Evolutionary conservation across 2,329 filamentous ascomycete species (phyloP), one percentile per base, ranked within the genome.

Genomic region (Juglanconis juglandina): DNA sequence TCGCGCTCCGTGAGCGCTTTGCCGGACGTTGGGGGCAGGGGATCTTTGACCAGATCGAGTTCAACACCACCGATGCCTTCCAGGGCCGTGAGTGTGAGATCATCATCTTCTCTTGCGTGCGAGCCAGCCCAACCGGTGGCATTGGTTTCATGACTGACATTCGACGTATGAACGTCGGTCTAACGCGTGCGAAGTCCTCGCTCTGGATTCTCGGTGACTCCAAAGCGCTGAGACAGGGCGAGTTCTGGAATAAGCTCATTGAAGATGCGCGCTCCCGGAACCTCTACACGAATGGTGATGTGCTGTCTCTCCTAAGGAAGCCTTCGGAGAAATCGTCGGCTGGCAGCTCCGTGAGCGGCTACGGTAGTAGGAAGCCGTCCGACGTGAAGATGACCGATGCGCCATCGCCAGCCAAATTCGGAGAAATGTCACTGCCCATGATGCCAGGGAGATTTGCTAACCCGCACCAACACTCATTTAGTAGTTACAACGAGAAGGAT

Each of bases 71-170:
- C 0, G 95, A 99, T 76, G 96, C 95, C 17, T 99, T 97, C 73
- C 95, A 99, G 73, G 95, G 95, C 64, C 87, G 96, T 66, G 95
- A 99, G 75, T 95, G 92, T 69, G 95, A 99, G 71, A 89, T 99
- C 64, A 98, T 99, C 73, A 98, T 99, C 65, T 99, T 99, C 78
- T 98, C 95, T 46, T 99, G 96, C 74, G 95, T 99, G 63, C 88
- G 95, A 77, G 94, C 95, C 30, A 94, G 90, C 35, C 86, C 91
- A n/a, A 90, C 89, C 7, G 90, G 90, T n/a, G 92, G 94, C 69
- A 96, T 99, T 70, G 95, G 95, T 81, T 99, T 99, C 85, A 89
- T 99, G 84, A 90, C 91, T 58, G 95, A 99, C 73, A 96, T 99
- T 70, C 87, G 95, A 61, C 94, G 95, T 81, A 98, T 99, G 96